Percentiles rank a stretch among this genome's conserved stretches.
phyloP scores from a whole-genome alignment of 805 yeast genomes.

The Nakazawaea ernobii region DNA sequence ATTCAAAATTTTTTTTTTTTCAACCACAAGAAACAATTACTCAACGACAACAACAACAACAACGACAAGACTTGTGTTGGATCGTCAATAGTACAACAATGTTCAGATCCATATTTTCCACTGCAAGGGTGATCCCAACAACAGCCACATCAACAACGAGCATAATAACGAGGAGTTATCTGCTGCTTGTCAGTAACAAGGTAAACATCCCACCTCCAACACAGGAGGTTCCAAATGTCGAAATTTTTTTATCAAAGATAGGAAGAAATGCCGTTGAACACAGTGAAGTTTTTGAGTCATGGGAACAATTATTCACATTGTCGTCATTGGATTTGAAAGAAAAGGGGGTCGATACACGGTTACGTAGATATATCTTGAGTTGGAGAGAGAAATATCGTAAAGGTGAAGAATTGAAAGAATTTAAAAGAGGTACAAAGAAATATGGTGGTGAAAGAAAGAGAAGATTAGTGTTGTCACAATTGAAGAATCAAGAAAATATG shows the following conservation, averaged over 20 bases:
- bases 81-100: background rate
- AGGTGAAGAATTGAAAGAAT: slow-evolving; percentile 46
- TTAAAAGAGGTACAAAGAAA: slow-evolving; percentile 59
- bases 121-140: background rate
- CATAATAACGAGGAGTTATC: background rate
- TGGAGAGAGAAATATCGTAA: slow-evolving; percentile 67
- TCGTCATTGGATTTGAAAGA: slow-evolving; percentile 56
- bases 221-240: slow-evolving; percentile 56
- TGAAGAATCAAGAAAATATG: slow-evolving; percentile 49
- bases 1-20: slow-evolving; percentile 1
- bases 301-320: slow-evolving; percentile 62
- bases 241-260: slow-evolving; percentile 65
- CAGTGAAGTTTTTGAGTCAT: slow-evolving; percentile 62
- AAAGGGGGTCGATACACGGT: slow-evolving; percentile 67
- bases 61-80: no score
- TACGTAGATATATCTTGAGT: slow-evolving; percentile 66
- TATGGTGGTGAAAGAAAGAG: slow-evolving; percentile 86
- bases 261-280: slow-evolving; percentile 74
- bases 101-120: background rate
- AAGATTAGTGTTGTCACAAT: slow-evolving; percentile 56
- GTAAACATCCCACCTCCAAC: slow-evolving; percentile 44
- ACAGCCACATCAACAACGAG: background rate
- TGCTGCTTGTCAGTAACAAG: slow-evolving; percentile 2
- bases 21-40: background rate
- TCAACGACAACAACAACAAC: background rate